A percentile compares a stretch with the other conserved stretches of the same genome.
phyloP scores from a whole-genome alignment of 169 alveolate species.

The Plasmodium vivax region DNA sequence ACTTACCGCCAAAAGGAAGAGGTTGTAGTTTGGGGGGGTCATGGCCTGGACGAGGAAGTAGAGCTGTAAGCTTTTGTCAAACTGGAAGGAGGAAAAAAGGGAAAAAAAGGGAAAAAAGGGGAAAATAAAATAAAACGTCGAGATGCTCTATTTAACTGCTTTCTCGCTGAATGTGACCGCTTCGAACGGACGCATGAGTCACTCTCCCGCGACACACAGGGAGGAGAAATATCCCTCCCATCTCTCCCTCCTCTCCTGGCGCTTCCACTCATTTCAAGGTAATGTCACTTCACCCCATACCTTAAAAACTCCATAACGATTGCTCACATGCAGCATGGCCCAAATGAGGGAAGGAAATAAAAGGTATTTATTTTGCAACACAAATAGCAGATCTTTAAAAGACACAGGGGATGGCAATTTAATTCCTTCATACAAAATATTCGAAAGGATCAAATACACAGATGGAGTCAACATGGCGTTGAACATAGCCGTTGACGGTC shows the following conservation, averaged over 20 bases:
- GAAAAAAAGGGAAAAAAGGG: not conserved
- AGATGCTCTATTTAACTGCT: no score
- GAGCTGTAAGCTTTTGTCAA: slow-evolving; percentile 13
- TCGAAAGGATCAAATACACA: slow-evolving; percentile 19
- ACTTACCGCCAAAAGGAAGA: slow-evolving; percentile 44
- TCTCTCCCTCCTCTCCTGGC: no score
- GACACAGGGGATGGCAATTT: not conserved
- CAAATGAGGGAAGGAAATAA: slow-evolving; percentile 12
- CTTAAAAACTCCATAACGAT: not conserved
- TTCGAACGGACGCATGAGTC: not conserved
- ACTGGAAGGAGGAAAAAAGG: not conserved
- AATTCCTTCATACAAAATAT: slow-evolving; percentile 30
- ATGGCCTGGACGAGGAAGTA: slow-evolving; percentile 35
- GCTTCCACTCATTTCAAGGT: not conserved
- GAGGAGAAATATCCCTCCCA: not conserved
- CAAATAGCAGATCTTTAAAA: slow-evolving; percentile 13
- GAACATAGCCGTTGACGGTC: not conserved
- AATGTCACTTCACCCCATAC: not conserved
- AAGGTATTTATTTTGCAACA: slow-evolving; percentile 19
- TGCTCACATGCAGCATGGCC: not conserved
- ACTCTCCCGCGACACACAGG: not conserved
- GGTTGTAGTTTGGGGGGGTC: slow-evolving; percentile 66
- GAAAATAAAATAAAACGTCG: not conserved
- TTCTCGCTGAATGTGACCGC: not conserved
- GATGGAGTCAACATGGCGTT: slow-evolving; percentile 41